Evolutionary conservation across 164 flowering plant species (phyloP).

Genomic region (Dillenia suffruticosa): DNA sequence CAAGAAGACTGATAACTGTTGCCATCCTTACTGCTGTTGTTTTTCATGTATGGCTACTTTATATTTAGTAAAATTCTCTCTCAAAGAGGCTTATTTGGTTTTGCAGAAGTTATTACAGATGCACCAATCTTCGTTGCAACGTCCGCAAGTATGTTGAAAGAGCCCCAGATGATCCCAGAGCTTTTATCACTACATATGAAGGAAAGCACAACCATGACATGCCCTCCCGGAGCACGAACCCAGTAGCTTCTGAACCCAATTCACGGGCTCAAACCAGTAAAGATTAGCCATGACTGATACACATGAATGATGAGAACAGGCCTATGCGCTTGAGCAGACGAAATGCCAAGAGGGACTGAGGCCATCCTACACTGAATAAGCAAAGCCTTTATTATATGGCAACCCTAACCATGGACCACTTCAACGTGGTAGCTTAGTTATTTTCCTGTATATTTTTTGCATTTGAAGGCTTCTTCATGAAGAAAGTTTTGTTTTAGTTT

Average conservation of each 20-base stretch:
- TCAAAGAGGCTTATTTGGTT: conserved; percentile 1
- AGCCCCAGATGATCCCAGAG: conserved; percentile 69
- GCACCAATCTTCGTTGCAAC: conserved; percentile 71
- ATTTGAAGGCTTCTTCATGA: no score
- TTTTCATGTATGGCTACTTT: no score
- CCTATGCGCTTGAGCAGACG: no score
- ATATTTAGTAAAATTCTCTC: not conserved
- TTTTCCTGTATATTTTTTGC: no score
- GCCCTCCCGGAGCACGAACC: conserved; percentile 41
- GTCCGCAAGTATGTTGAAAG: conserved; percentile 89
- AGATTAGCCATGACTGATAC: conserved; percentile 13
- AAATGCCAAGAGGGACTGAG: no score
- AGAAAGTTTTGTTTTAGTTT: no score
- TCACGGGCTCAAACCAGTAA: conserved; percentile 19
- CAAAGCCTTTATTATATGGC: no score
- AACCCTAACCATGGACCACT: no score
- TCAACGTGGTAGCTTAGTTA: no score
- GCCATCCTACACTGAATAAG: no score
- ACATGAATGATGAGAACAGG: not conserved
- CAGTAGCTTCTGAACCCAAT: conserved; percentile 34
- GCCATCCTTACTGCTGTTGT: no score
- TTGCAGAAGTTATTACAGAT: conserved; percentile 85
- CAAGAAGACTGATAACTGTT: no score
- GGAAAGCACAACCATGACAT: conserved; percentile 88
- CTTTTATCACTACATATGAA: conserved; percentile 85